Evolutionary conservation across 202 grass and related monocot genomes (phyloP), one percentile per base, ranked within the genome.

Genomic region (Panicum virgatum): DNA sequence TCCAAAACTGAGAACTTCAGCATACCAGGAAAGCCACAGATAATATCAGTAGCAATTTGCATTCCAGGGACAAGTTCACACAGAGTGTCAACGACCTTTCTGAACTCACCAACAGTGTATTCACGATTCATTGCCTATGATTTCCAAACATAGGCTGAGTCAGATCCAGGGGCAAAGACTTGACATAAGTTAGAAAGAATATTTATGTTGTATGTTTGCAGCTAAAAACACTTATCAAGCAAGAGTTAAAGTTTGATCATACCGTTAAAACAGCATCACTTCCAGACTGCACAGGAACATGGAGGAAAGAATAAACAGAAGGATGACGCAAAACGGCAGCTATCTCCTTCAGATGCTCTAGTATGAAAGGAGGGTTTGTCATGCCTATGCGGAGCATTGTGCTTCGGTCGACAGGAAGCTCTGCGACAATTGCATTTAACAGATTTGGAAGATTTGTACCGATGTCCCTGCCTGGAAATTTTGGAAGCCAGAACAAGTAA

Each of bases 11-110:
- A 77, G 12, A 66, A 44, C 50, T 89, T 82, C 10, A 62, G 23
- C 68, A 18, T 89, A 94, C 96, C 92, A 66, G 93, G 96, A 72
- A 99, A 99, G 72, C 96, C 91, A 77, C 96, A 99, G 47, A 96
- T 96, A 83, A 99, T 93, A 82, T 98, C 96, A 39, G 92, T 98
- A 43, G 96, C 96, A 83, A 99, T 96, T 87, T 99, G 96, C 91
- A 99, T 99, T 78, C 91, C 87, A 30, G 83, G 96, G 48, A 99
- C 96, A 78, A 99, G 85, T 57, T 96, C 93, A 78, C 77, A 91
- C 3, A 96, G 81, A 37, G 93, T 94, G 70, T 94, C 96, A 76
- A 87, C 91, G 58, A 99, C 96, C 70, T 78, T 96, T 79, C 90
- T 92, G 72, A 99, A 99, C 51, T 99, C 89, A n/a, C 70, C 53